phyloP scores from a whole-genome alignment of 2,329 filamentous ascomycete species.

The Bipolaris bicolor region DNA sequence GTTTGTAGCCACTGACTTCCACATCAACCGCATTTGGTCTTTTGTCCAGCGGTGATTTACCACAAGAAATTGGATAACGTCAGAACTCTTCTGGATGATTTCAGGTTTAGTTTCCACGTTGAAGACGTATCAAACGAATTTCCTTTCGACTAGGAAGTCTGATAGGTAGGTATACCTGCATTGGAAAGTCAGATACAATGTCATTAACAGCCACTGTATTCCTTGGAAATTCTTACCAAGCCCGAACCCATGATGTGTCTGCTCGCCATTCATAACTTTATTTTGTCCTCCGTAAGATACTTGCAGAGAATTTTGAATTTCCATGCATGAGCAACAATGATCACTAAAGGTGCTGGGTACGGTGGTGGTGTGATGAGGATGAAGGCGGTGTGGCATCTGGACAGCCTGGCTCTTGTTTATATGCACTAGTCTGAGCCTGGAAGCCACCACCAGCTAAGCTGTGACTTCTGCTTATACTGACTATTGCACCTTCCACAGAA shows the following conservation, averaged over 20 bases:
- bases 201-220: conserved; percentile 54
- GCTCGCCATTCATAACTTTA: conserved; percentile 85
- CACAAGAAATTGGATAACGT: conserved; percentile 85
- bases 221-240: conserved; percentile 66
- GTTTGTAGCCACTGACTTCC: conserved; percentile 77
- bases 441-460: no score
- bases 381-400: no score
- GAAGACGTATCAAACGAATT: conserved; percentile 83
- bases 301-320: conserved; percentile 71
- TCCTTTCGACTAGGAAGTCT: conserved; percentile 70
- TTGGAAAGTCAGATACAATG: conserved; percentile 51
- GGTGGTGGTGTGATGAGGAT: no score
- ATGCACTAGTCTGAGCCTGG: no score
- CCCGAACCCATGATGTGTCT: conserved; percentile 75
- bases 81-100: conserved; percentile 78
- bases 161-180: conserved; percentile 69
- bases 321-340: conserved; percentile 54
- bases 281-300: conserved; percentile 81
- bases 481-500: no score
- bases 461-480: no score
- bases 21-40: conserved; percentile 77
- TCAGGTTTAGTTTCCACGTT: conserved; percentile 91
- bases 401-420: no score
- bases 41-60: conserved; percentile 76
- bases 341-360: no score